Evolutionary conservation across 2,329 filamentous ascomycete genomes (phyloP).

Genomic region (Herpotrichia juniperi): DNA sequence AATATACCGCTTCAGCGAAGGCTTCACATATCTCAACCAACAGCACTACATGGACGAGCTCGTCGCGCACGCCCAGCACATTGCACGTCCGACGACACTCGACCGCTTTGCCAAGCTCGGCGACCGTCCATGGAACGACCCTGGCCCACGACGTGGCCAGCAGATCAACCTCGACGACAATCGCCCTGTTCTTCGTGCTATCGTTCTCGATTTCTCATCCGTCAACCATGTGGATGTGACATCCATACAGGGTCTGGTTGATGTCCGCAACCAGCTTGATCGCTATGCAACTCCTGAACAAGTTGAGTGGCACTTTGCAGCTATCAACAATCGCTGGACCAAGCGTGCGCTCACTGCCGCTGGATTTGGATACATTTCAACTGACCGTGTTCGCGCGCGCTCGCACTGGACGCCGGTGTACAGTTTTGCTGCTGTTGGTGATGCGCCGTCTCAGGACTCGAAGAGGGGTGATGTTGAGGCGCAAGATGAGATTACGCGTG

Average conservation of each 20-base stretch:
- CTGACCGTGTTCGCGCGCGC: constrained; percentile 55
- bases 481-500: constrained; percentile 20
- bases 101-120: constrained; percentile 63
- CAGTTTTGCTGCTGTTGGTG: constrained; percentile 80
- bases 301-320: constrained; percentile 96
- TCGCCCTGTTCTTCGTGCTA: constrained; percentile 78
- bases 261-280: constrained; percentile 93
- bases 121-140: constrained; percentile 95
- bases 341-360: constrained; percentile 86
- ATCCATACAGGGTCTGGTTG: constrained; percentile 88
- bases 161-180: constrained; percentile 53
- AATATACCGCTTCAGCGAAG: constrained; percentile 94
- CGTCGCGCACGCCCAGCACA: constrained; percentile 50
- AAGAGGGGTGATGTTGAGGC: constrained; percentile 37
- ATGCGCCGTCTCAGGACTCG: constrained; percentile 60
- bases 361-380: constrained; percentile 78
- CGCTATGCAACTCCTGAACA: constrained; percentile 77
- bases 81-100: constrained; percentile 78
- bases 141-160: constrained; percentile 70
- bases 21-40: constrained; percentile 95
- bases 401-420: constrained; percentile 92
- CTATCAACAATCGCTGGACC: constrained; percentile 92
- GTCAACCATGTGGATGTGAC: constrained; percentile 96
- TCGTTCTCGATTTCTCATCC: constrained; percentile 91
- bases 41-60: constrained; percentile 82